Evolutionary conservation across 1,284 basidiomycete species (phyloP).

Genomic region (Bjerkandera adusta): DNA sequence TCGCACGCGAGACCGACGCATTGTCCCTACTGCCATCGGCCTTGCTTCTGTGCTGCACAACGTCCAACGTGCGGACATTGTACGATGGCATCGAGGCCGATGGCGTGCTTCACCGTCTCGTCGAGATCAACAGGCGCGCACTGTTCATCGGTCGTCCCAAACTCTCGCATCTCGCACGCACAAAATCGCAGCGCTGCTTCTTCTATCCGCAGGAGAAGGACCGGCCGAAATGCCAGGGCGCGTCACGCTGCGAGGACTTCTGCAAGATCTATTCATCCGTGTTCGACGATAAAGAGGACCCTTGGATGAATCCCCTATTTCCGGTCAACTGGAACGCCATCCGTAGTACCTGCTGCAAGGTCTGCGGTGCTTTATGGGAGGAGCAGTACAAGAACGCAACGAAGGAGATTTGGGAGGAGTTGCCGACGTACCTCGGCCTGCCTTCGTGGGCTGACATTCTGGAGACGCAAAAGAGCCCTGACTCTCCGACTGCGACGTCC

Average conservation of each 20-base stretch:
- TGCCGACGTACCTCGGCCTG: slow-evolving; percentile 17
- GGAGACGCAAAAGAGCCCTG: too few species aligned
- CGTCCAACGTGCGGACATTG: slow-evolving; percentile 5
- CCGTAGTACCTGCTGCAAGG: slow-evolving; percentile 9
- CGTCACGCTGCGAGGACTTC: slow-evolving; percentile 12
- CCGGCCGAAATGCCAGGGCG: slow-evolving; percentile 6
- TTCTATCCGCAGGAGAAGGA: slow-evolving; percentile 6
- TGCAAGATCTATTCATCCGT: slow-evolving; percentile 12
- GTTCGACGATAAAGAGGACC: slow-evolving; percentile 15
- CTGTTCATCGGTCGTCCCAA: slow-evolving; percentile 15
- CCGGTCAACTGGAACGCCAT: slow-evolving; percentile 14
- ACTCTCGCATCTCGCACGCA: slow-evolving; percentile 12
- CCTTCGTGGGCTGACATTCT: slow-evolving; percentile 7
- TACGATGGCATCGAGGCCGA: slow-evolving; percentile 10
- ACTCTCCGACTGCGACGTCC: too few species aligned
- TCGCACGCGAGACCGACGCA: slow-evolving; percentile 11
- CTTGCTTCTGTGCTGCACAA: slow-evolving; percentile 14
- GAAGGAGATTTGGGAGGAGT: slow-evolving; percentile 11
- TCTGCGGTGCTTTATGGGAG: slow-evolving; percentile 11
- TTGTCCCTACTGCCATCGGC: slow-evolving; percentile 13
- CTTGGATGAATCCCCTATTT: slow-evolving; percentile 14
- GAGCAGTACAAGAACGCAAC: slow-evolving; percentile 6
- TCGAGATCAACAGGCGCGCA: slow-evolving; percentile 11
- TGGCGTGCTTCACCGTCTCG: slow-evolving; percentile 5
- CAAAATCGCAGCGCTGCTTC: slow-evolving; percentile 11